phyloP scores from a whole-genome alignment of 106 monocot species.

The Posidonia australis region DNA sequence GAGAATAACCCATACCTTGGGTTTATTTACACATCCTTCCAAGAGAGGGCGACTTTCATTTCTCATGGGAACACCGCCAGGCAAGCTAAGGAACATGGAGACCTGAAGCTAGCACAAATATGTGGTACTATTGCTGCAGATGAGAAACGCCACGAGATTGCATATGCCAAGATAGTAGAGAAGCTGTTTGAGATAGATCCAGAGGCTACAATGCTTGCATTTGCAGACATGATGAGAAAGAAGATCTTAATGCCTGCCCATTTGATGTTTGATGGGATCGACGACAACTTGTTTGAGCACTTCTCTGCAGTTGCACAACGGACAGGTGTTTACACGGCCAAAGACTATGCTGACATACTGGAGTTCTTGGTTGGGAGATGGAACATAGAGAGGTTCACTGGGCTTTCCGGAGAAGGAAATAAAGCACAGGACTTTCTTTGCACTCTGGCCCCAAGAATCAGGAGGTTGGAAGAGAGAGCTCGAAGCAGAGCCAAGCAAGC shows the following conservation, averaged over 20 bases:
- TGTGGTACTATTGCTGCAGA: constrained; percentile 29
- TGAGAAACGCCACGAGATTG: constrained; percentile 27
- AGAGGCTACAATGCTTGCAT: constrained; percentile 12
- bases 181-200: constrained; percentile 26
- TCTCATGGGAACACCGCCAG: constrained; percentile 27
- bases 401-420: constrained; percentile 19
- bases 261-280: constrained; percentile 17
- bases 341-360: constrained; percentile 25
- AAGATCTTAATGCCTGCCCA: constrained; percentile 23
- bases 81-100: constrained; percentile 17
- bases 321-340: constrained; percentile 18
- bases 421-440: constrained; percentile 21
- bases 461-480: constrained; percentile 23
- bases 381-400: constrained; percentile 9
- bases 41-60: constrained; percentile 23
- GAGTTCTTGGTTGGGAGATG: constrained; percentile 18
- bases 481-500: constrained; percentile 10
- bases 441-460: constrained; percentile 23
- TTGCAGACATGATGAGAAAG: constrained; percentile 28
- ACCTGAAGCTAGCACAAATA: constrained; percentile 16
- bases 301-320: constrained; percentile 23
- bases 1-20: constrained; percentile 23
- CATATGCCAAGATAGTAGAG: constrained; percentile 19
- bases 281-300: constrained; percentile 15
- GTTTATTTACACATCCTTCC: constrained; percentile 26